Conservation (phyloP, 1,139 yeast genomes). For the Ogataea hybrid region DNA sequence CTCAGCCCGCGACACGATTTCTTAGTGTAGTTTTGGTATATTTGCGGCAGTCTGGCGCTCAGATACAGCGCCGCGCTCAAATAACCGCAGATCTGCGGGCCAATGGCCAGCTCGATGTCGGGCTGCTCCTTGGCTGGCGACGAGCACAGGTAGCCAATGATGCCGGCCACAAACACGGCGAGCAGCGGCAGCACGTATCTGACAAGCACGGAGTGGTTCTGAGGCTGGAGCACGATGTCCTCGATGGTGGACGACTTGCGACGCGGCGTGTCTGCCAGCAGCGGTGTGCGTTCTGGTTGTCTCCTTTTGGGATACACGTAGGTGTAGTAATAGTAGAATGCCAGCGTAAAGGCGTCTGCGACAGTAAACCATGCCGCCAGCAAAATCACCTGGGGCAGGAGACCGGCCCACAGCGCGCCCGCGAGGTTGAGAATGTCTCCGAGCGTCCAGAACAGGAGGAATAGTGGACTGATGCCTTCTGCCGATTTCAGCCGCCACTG, state of each 20-base stretch:
- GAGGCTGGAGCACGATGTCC: constrained; percentile 30
- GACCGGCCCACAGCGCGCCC: constrained; percentile 71
- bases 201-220: constrained; percentile 43
- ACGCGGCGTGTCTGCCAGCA: constrained; percentile 18
- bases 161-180: constrained; percentile 69
- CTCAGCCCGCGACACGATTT: constrained; percentile 76
- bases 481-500: constrained; percentile 79
- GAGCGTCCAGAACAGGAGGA: constrained; percentile 66
- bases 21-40: constrained; percentile 63
- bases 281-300: constrained; percentile 23
- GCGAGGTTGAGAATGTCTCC: constrained; percentile 70
- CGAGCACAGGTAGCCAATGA: constrained; percentile 57
- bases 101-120: constrained; percentile 39
- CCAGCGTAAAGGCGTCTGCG: constrained; percentile 62
- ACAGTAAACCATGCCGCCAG: constrained; percentile 75
- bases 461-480: constrained; percentile 74
- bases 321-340: constrained; percentile 59
- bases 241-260: constrained; percentile 32
- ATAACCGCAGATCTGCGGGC: constrained; percentile 74
- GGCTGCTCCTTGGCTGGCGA: constrained; percentile 28
- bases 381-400: constrained; percentile 67
- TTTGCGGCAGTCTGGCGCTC: constrained; percentile 80
- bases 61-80: constrained; percentile 66
- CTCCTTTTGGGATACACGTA: constrained; percentile 38
- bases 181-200: constrained; percentile 58